phyloP scores from a whole-genome alignment of 768 basidiomycete species.

The Austroboletus festivus region DNA sequence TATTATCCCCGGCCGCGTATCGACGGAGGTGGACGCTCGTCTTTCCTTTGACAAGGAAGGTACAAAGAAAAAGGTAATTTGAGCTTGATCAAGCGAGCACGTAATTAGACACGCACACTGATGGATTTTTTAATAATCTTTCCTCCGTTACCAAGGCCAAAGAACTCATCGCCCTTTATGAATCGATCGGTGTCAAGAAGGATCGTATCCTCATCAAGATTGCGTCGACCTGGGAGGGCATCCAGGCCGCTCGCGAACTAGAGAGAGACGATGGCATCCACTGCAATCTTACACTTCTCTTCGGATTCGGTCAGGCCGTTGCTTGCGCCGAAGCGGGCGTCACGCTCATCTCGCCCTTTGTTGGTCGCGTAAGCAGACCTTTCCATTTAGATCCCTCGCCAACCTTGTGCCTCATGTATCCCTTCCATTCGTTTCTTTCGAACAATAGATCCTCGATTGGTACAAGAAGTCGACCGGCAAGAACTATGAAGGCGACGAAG shows the following conservation, averaged over 20 bases:
- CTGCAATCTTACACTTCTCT: constrained; percentile 98
- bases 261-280: constrained; percentile 92
- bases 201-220: constrained; percentile 99
- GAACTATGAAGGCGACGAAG: constrained; percentile 84
- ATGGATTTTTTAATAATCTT: constrained; percentile 4
- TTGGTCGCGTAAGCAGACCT: constrained; percentile 74
- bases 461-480: constrained; percentile 91
- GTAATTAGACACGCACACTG: constrained; percentile 19
- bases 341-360: constrained; percentile 98
- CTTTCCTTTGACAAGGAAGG: constrained; percentile 94
- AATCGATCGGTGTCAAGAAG: constrained; percentile 88
- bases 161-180: constrained; percentile 90
- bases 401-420: constrained; percentile 6
- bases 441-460: constrained; percentile 90
- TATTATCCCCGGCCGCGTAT: constrained; percentile 97
- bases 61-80: constrained; percentile 78
- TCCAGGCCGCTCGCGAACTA: constrained; percentile 96
- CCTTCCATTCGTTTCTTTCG: constrained; percentile 8
- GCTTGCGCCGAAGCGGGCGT: constrained; percentile 98
- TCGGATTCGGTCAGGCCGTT: constrained; percentile 98
- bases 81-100: constrained; percentile 15
- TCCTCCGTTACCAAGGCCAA: constrained; percentile 48
- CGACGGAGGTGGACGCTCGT: constrained; percentile 97
- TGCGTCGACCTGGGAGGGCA: constrained; percentile 99
- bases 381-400: constrained; percentile 18